Evolutionary conservation across 257 asterid species (phyloP).

Genomic region (Mentha longifolia): DNA sequence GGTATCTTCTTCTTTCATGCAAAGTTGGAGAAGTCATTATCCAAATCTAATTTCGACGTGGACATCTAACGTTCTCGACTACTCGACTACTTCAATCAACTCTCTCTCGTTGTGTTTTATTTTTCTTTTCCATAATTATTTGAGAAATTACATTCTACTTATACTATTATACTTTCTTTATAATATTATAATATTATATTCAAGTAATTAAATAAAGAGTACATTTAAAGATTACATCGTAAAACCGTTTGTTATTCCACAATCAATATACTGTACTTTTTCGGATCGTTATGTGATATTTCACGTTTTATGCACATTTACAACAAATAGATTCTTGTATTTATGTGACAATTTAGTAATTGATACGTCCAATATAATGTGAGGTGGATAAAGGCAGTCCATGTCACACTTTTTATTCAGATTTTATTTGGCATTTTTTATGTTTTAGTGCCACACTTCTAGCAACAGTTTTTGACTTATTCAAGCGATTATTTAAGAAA

Average conservation of each 20-base stretch:
- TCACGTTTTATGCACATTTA: background rate
- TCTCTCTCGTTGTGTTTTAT: too few relatives aligned
- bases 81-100: too few relatives aligned
- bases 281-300: background rate
- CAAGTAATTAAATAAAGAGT: too few relatives aligned
- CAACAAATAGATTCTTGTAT: background rate
- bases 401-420: conserved; percentile 11
- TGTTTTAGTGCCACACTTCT: too few relatives aligned
- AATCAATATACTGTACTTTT: too few relatives aligned
- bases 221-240: too few relatives aligned
- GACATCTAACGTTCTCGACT: background rate
- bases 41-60: background rate
- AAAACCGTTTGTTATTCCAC: too few relatives aligned
- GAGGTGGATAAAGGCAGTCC: background rate
- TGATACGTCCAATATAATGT: background rate
- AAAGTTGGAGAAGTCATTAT: background rate
- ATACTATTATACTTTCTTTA: too few relatives aligned
- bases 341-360: background rate
- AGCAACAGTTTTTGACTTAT: background rate
- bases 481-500: background rate
- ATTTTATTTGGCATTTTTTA: background rate
- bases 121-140: too few relatives aligned
- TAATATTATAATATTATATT: too few relatives aligned
- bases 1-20: background rate
- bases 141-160: too few relatives aligned